Base-by-base conservation (phyloP, 2,329 filamentous ascomycete species). In the Cytospora paraplurivora region DNA sequence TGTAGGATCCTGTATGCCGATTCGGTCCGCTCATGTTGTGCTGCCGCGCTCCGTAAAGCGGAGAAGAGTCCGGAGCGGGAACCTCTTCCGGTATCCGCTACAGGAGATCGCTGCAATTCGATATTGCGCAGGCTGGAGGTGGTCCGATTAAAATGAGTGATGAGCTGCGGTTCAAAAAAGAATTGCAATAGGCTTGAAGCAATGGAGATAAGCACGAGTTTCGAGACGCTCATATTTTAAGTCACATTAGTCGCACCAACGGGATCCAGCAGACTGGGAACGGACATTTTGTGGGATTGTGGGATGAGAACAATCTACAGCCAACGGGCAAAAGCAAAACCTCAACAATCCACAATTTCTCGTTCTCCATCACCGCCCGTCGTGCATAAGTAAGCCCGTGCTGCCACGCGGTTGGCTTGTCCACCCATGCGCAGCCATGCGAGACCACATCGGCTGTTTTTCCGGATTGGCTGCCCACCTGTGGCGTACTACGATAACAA, bases 331-430 rank as follows among this genome's bases (percentile, higher is more conserved):
- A 7, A 47, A 34, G 17, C 17, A 55, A 11, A 51, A 51, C 49
- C 47, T 55, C 32, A 50, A 37, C 38, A 61, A 50, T 55, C 27
- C 51, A 52, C 51, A 27, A 21, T 44, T 61, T 44, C 47, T 50
- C 37, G 33, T 34, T 35, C 51, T 33, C 51, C 51, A 19, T 53
- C 51, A 37, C 58, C 37, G 53, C 58, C 34, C 58, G n/a, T 38
- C 37, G 52, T 60, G 58, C 58, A 60, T 60, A 47, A 54, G 27
- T 37, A 21, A 19, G 50, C 47, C 58, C 51, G 49, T 51, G 51
- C 58, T 54, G 58, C 58, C 51, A 55, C 47, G 58, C 54, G 58
- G 58, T 61, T 61, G 58, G 58, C 51, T 49, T 44, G 21, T 33
- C 2, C 21, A 34, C 58, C 58, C 58, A 38, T 61, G 58, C 38